Conservation (phyloP, 169 alveolate species). For the Eimeria necatrix region DNA sequence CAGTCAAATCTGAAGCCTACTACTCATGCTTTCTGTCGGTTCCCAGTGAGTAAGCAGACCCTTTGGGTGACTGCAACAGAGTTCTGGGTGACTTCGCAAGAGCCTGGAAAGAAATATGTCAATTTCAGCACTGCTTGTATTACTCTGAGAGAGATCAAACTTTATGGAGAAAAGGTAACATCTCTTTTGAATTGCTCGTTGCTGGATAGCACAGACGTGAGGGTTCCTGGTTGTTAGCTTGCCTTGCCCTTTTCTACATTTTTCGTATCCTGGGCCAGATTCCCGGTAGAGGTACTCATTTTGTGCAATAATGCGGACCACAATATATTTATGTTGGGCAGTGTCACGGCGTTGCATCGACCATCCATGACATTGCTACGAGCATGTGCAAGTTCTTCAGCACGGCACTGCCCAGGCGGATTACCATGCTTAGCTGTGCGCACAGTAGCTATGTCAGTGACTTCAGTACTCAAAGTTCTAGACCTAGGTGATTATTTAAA, state of each 20-base stretch:
- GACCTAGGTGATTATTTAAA: too few species aligned
- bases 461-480: too few species aligned
- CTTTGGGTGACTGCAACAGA: not conserved
- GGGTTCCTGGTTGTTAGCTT: not conserved
- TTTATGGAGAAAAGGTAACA: too few species aligned
- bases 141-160: too few species aligned
- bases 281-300: not conserved
- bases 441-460: too few species aligned
- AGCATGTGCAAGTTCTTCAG: not conserved
- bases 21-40: not conserved
- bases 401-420: too few species aligned
- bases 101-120: not conserved
- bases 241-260: conserved; percentile 54
- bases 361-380: not conserved
- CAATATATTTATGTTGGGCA: not conserved
- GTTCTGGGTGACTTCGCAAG: not conserved
- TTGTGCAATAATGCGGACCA: not conserved
- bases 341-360: conserved; percentile 16
- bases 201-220: not conserved
- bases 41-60: not conserved
- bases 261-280: not conserved
- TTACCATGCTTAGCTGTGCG: too few species aligned
- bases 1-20: not conserved
- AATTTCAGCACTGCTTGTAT: not conserved
- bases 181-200: not conserved